These are phyloP conservation scores for Boletus sensibilis DNA, from an alignment of 768 basidiomycete species.

Conservation along the genomic window DNA sequence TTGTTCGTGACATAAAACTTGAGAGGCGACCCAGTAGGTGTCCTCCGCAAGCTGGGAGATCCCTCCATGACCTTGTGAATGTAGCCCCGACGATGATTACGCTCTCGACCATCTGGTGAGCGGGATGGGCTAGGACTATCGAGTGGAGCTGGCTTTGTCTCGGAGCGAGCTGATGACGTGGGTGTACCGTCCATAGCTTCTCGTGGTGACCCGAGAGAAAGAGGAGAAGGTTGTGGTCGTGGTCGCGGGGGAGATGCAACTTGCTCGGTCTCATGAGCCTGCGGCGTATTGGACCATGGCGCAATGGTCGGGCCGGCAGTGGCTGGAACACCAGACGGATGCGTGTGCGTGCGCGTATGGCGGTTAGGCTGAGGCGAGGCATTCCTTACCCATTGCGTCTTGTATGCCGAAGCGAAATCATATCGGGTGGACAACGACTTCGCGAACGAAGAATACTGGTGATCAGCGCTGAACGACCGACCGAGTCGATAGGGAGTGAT, in stretches of 20 bases:
- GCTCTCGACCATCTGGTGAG: slow-evolving; percentile 18
- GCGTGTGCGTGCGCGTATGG: slow-evolving; percentile 46
- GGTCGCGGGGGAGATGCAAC: background rate
- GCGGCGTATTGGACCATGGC: slow-evolving; percentile 35
- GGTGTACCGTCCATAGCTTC: slow-evolving; percentile 12
- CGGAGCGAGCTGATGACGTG: slow-evolving; percentile 4
- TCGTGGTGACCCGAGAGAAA: slow-evolving; percentile 27
- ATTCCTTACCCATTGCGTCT: slow-evolving; percentile 33
- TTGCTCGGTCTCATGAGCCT: background rate
- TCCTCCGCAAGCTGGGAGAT: slow-evolving; percentile 38
- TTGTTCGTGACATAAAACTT: slow-evolving; percentile 21
- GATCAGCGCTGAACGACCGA: slow-evolving; percentile 32
- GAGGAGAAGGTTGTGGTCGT: background rate
- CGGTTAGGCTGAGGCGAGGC: slow-evolving; percentile 2
- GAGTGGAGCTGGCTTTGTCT: slow-evolving; percentile 1
- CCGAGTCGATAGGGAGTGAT: slow-evolving; percentile 12
- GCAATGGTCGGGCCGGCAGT: slow-evolving; percentile 35
- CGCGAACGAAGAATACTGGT: slow-evolving; percentile 23
- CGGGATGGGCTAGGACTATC: slow-evolving; percentile 14
- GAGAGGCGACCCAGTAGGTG: slow-evolving; percentile 50
- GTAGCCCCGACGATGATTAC: slow-evolving; percentile 62
- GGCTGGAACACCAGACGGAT: slow-evolving; percentile 45
- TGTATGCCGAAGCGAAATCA: slow-evolving; percentile 53
- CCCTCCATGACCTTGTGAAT: slow-evolving; percentile 42
- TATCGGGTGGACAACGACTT: slow-evolving; percentile 53